Evolutionary conservation across 2,329 filamentous ascomycete species (phyloP), one percentile per base, ranked within the genome.

Genomic region (Paecilomyces formosus): DNA sequence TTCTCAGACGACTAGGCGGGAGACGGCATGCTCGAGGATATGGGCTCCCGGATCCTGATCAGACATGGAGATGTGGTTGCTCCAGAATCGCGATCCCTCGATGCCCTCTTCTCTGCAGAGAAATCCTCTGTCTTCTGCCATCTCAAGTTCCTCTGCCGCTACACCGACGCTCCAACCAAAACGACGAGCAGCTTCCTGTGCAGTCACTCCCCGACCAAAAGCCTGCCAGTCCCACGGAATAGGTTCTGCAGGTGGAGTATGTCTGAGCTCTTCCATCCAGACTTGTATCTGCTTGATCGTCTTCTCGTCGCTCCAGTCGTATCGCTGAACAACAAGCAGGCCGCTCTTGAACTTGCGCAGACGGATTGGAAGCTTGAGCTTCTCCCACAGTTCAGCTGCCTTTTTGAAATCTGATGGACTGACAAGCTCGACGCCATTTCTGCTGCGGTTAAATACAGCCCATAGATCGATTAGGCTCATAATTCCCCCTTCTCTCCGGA

Each of bases 131-230:
- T 97, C 93, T 73, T 99, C 94, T 0, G 92, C 92, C 93, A 99
- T 97, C 71, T 97, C 90, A 12, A 99, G 80, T 76, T 99, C 94
- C 72, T 97, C 94, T 60, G 88, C 89, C 1, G 94, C 94, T 22
- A 99, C 93, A 8, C 94, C 94, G 7, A 99, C 88, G 71, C 94
- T 97, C 94, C 94, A 99, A 5, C 92, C 90, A 74, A 99, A 99
- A 55, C 85, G 81, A 72, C 95, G 90, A 0, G 94, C 94, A 0
- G 86, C 85, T 69, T 97, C 92, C 69, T 94, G 90, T 1, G 92
- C 91, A 13, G 92, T 97, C 28, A 97, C 87, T 9, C 94, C 92
- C 58, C 87, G 83, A 0, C 94, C 92, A 72, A 91, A 97, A 49
- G 79, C 68, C 53, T 80, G 80, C 88, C 88, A 90, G 66, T 95